A percentile compares a stretch with the other conserved stretches of the same genome.
phyloP scores from a whole-genome alignment of 352 stramenopile genomes.

The Hyphochytrium catenoides region DNA sequence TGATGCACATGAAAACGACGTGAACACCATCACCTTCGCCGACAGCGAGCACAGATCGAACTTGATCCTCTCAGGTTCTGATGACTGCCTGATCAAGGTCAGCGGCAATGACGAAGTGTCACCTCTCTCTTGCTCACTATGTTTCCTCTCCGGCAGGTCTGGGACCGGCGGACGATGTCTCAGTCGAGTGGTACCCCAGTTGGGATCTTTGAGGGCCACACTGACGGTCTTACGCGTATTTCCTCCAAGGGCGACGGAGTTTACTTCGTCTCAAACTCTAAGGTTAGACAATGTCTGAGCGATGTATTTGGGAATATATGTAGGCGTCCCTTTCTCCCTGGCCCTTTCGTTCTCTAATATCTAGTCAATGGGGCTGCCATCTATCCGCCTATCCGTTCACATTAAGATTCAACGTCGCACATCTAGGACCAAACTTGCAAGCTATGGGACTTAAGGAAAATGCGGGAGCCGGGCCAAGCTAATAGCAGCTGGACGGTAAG shows the following conservation, averaged over 20 bases:
- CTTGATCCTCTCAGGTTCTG: constrained; percentile 53
- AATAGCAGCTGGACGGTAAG: no score
- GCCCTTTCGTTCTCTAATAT: no score
- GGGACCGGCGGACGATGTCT: constrained; percentile 46
- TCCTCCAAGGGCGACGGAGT: constrained; percentile 51
- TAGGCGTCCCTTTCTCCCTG: no score
- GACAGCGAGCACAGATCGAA: constrained; percentile 48
- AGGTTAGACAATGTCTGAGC: no score
- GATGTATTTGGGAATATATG: no score
- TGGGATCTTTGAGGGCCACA: constrained; percentile 48
- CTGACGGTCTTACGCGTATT: constrained; percentile 50
- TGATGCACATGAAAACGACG: constrained; percentile 35
- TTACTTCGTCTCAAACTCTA: constrained; percentile 64
- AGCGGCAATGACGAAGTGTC: no score
- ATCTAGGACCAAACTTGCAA: constrained; percentile 51
- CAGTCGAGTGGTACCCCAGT: constrained; percentile 38
- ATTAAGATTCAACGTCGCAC: no score
- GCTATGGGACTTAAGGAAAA: constrained; percentile 51
- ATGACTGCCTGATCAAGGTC: constrained; percentile 52
- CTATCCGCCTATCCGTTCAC: no score
- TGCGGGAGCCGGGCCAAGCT: constrained; percentile 19
- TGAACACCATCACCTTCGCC: constrained; percentile 58
- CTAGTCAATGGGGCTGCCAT: no score
- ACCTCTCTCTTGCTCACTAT: no score
- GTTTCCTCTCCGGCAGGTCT: no score